Evolutionary conservation across 768 basidiomycete genomes (phyloP).

Genomic region (Tulasnella sp.): DNA sequence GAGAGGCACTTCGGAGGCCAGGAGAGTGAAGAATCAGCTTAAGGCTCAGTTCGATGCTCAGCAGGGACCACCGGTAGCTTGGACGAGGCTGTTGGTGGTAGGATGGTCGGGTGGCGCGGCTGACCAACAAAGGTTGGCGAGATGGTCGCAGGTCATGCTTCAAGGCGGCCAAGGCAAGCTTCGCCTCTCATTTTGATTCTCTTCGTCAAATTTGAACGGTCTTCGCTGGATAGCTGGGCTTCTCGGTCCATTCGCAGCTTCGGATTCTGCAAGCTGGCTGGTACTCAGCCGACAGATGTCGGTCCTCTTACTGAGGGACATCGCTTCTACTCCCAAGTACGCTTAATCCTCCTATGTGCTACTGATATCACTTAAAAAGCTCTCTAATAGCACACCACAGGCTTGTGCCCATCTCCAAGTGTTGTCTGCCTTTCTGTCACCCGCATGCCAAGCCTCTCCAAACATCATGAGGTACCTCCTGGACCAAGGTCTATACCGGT

Average conservation of each 20-base stretch:
- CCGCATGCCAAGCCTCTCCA: conserved; percentile 7
- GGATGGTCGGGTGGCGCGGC: conserved; percentile 30
- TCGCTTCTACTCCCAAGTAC: conserved; percentile 41
- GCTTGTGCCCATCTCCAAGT: conserved; percentile 40
- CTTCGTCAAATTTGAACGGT: not conserved
- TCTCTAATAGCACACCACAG: conserved; percentile 33
- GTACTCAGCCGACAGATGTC: conserved; percentile 42
- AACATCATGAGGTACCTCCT: conserved; percentile 10
- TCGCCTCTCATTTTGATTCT: not conserved
- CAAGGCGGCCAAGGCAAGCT: not conserved
- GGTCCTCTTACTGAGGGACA: conserved; percentile 40
- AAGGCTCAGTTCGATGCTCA: conserved; percentile 33
- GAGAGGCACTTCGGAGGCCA: conserved; percentile 39
- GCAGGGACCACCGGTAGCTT: conserved; percentile 21
- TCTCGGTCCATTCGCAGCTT: conserved; percentile 30
- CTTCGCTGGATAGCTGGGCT: conserved; percentile 27
- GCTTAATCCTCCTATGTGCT: conserved; percentile 20
- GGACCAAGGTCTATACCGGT: conserved; percentile 16
- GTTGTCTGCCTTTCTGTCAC: conserved; percentile 37
- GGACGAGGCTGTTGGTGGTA: conserved; percentile 53
- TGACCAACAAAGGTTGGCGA: conserved; percentile 24
- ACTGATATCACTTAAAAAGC: not conserved
- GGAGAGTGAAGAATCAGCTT: conserved; percentile 35
- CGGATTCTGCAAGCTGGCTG: conserved; percentile 43
- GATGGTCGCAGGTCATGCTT: conserved; percentile 24